Conservation (phyloP, 1,284 basidiomycete species). For the Hemileia vastatrix region DNA sequence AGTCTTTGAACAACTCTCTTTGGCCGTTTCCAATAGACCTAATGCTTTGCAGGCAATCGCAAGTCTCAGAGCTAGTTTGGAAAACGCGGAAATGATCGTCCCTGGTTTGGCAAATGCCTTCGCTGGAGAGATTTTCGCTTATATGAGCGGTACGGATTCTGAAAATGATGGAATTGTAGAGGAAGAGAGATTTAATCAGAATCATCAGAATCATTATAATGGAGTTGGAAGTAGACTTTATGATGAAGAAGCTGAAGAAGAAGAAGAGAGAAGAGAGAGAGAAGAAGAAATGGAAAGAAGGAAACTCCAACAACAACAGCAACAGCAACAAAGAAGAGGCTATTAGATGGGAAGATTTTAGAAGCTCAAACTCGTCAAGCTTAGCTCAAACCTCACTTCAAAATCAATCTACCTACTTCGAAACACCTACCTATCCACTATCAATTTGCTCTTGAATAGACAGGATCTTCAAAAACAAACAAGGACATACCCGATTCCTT, state of each 20-base stretch:
- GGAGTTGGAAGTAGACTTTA: background rate
- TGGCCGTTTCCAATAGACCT: constrained; percentile 32
- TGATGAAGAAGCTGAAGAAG: background rate
- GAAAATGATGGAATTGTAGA: constrained; percentile 13
- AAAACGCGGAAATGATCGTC: constrained; percentile 35
- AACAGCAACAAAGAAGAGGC: too few relatives aligned
- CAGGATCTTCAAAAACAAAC: too few relatives aligned
- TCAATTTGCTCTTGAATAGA: too few relatives aligned
- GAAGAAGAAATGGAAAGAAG: too few relatives aligned
- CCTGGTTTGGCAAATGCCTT: constrained; percentile 39
- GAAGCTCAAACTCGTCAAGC: too few relatives aligned
- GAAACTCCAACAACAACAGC: too few relatives aligned
- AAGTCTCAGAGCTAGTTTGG: constrained; percentile 28
- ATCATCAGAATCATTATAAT: background rate
- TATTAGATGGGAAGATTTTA: too few relatives aligned
- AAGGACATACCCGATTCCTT: too few relatives aligned
- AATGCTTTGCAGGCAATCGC: constrained; percentile 33
- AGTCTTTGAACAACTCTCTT: constrained; percentile 35
- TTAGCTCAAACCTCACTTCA: too few relatives aligned
- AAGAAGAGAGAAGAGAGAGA: too few relatives aligned
- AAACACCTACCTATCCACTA: too few relatives aligned
- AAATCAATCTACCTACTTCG: too few relatives aligned
- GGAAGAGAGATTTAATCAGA: background rate
- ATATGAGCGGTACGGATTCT: constrained; percentile 30
- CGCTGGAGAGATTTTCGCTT: constrained; percentile 37